A percentile compares a stretch with the other conserved stretches of the same genome.
phyloP scores from a whole-genome alignment of 2,329 filamentous ascomycete genomes.

The Fusarium sacchari region DNA sequence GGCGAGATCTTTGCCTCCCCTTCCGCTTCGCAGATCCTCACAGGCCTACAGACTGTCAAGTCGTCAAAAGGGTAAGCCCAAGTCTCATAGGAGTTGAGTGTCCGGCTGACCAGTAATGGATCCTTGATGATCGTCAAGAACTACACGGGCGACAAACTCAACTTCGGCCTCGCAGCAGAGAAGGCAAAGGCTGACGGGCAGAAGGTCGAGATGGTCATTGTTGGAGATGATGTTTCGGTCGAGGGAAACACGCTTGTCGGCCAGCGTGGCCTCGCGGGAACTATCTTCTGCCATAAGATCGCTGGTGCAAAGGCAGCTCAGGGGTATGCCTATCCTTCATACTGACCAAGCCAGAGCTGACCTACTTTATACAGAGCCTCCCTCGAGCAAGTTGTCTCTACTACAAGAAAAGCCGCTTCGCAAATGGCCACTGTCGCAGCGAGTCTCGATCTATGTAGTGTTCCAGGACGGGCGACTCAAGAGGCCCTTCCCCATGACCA shows the following conservation, averaged over 20 bases:
- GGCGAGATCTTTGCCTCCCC: conserved; percentile 43
- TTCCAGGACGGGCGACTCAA: conserved; percentile 35
- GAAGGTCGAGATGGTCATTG: conserved; percentile 39
- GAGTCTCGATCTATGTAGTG: conserved; percentile 40
- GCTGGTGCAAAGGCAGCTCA: conserved; percentile 38
- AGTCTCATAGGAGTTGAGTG: accelerated
- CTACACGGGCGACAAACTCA: conserved; percentile 44
- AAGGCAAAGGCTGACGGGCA: conserved; percentile 43
- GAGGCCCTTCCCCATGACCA: conserved; percentile 32
- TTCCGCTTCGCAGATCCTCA: conserved; percentile 37
- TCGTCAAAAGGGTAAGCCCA: conserved; percentile 29
- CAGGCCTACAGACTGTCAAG: conserved; percentile 33
- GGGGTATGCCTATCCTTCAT: conserved; percentile 12
- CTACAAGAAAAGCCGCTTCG: conserved; percentile 32
- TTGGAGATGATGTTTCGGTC: conserved; percentile 41
- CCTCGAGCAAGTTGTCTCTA: conserved; percentile 30
- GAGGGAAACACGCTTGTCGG: conserved; percentile 39
- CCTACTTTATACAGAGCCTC: conserved; percentile 14
- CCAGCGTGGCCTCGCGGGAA: conserved; percentile 39
- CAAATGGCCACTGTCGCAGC: conserved; percentile 42
- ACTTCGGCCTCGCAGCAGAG: conserved; percentile 45
- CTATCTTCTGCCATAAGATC: conserved; percentile 41
- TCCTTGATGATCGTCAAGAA: conserved; percentile 43
- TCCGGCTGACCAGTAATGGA: conserved; percentile 10
- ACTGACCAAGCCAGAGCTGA: neutral